Evolutionary conservation across 306 rosid genomes (phyloP).

Genomic region (Morella rubra): DNA sequence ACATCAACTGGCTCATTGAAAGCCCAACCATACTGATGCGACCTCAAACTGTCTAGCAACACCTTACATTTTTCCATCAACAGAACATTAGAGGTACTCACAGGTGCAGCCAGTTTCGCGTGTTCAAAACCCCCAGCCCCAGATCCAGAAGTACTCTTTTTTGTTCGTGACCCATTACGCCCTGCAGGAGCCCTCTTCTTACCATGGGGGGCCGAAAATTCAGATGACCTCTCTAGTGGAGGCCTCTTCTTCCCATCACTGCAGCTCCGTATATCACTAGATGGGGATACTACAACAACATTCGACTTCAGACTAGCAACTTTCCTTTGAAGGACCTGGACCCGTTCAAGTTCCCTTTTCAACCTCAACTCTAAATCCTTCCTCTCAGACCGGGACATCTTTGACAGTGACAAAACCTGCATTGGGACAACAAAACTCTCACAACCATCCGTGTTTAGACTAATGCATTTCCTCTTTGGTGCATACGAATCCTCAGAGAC

Average conservation of each 20-base stretch:
- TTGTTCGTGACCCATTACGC: slow-evolving; percentile 55
- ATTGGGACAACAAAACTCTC: slow-evolving; percentile 59
- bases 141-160: slow-evolving; percentile 39
- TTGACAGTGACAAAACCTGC: slow-evolving; percentile 57
- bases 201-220: slow-evolving; percentile 41
- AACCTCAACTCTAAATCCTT: slow-evolving; percentile 63
- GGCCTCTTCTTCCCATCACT: slow-evolving; percentile 64
- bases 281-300: slow-evolving; percentile 44
- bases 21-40: slow-evolving; percentile 66
- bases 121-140: slow-evolving; percentile 31
- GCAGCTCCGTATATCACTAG: slow-evolving; percentile 65
- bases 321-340: slow-evolving; percentile 64
- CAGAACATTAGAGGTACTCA: slow-evolving; percentile 42
- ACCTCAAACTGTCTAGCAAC: slow-evolving; percentile 53
- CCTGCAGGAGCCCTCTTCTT: slow-evolving; percentile 63
- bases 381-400: slow-evolving; percentile 64
- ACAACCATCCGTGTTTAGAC: slow-evolving; percentile 48
- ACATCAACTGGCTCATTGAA: slow-evolving; percentile 74
- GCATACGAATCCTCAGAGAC: slow-evolving; percentile 66
- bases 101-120: slow-evolving; percentile 40
- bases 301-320: slow-evolving; percentile 38
- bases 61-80: slow-evolving; percentile 65
- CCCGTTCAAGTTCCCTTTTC: slow-evolving; percentile 73
- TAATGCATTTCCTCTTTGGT: slow-evolving; percentile 55
- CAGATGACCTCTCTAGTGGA: slow-evolving; percentile 39